Base-by-base conservation (phyloP, 495 filamentous ascomycete genomes). In the Pseudoneurospora amorphoporcata region DNA sequence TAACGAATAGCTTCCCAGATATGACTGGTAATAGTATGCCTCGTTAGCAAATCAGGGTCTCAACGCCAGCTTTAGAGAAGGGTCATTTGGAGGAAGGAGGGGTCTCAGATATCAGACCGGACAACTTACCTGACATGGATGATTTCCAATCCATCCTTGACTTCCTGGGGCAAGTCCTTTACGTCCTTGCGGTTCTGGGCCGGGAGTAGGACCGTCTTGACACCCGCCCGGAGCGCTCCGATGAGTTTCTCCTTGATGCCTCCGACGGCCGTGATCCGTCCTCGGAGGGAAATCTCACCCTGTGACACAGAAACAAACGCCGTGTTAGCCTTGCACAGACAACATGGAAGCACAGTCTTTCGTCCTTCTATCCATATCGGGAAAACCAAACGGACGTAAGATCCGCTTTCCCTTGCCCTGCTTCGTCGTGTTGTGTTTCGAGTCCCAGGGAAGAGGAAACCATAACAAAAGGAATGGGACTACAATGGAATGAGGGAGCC, bases 211-310 rank as follows among this genome's bases (percentile, higher is more conserved):
- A 98, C 95, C 45, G 92, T 95, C 86, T 95, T 96, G 69, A 99
- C 95, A 35, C 95, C 95, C 23, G 95, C 96, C 73, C 94, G 89
- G 75, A 94, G 82, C 38, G 95, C 96, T 14, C 95, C 95, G 78
- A 99, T 98, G 39, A 98, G 84, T 80, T 99, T 99, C 88, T 99
- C 95, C 85, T 98, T 97, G 82, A 98, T 98, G 32, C 96, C 95
- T 29, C 95, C 95, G 71, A 97, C 94, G 10, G 93, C 92, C 83
- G 84, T 87, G 69, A 99, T 91, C 73, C 93, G 88, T 14, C 95
- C 95, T 17, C 96, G 87, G 40, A 99, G 87, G 74, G 91, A 92
- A 47, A 98, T 89, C 81, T 99, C 95, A 32, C 95, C 96, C 85
- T 84, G 72, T 75, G 19, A 65, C 29, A 65, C 53, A 65, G 53